Evolutionary conservation across 2,329 filamentous ascomycete genomes (phyloP).

Genomic region (Fusarium sp.): DNA sequence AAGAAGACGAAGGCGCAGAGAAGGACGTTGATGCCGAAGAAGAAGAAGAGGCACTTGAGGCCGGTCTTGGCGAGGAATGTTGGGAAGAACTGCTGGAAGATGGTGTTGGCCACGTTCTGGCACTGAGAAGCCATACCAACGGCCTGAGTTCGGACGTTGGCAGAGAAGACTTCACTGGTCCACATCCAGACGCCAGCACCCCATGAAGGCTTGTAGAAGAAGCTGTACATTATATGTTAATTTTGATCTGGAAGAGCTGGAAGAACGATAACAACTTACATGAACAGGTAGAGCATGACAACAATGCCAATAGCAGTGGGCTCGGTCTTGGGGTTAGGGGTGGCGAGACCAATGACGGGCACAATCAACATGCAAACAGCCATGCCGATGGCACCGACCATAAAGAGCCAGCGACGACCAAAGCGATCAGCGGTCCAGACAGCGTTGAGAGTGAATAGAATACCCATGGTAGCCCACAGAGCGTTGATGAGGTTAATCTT

Average conservation of each 20-base stretch:
- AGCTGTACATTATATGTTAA: constrained; percentile 45
- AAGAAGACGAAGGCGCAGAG: constrained; percentile 63
- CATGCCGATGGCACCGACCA: constrained; percentile 76
- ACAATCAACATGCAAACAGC: constrained; percentile 75
- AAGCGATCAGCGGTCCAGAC: constrained; percentile 79
- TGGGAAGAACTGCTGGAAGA: constrained; percentile 78
- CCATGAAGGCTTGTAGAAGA: constrained; percentile 77
- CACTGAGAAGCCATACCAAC: constrained; percentile 73
- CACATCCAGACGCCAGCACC: constrained; percentile 78
- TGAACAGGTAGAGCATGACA: constrained; percentile 74
- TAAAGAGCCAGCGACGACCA: constrained; percentile 75
- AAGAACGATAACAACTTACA: constrained; percentile 23
- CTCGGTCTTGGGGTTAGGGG: constrained; percentile 66
- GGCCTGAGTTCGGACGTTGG: constrained; percentile 78
- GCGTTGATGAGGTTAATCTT: constrained; percentile 80
- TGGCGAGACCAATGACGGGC: constrained; percentile 56
- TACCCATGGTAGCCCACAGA: constrained; percentile 77
- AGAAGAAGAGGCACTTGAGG: constrained; percentile 55
- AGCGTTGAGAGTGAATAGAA: constrained; percentile 78
- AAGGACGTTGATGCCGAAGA: constrained; percentile 53
- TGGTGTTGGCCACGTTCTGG: constrained; percentile 73
- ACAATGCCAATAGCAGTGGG: constrained; percentile 74
- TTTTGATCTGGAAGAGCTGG: too few species aligned
- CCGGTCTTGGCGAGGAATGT: constrained; percentile 69
- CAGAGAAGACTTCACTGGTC: constrained; percentile 75